Evolutionary conservation across 768 basidiomycete species (phyloP).

Genomic region (Suillus brevipes): DNA sequence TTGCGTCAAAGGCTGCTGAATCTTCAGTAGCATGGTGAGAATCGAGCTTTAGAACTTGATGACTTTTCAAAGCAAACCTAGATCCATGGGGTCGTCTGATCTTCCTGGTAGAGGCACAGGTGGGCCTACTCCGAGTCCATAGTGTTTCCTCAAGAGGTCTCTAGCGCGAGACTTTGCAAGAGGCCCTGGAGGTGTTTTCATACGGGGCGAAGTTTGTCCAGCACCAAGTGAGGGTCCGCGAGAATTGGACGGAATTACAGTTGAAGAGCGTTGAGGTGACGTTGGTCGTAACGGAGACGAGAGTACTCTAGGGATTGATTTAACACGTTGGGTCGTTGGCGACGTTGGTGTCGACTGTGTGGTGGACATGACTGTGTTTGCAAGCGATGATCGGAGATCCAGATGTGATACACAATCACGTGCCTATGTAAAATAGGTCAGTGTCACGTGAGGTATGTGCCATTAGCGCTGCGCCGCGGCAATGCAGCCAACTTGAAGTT

Average conservation of each 20-base stretch:
- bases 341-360: constrained; percentile 14
- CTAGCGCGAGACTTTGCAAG: constrained; percentile 59
- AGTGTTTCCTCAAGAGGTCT: constrained; percentile 82
- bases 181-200: constrained; percentile 31
- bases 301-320: constrained; percentile 34
- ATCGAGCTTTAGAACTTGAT: not conserved
- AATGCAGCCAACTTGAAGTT: no score
- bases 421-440: no score
- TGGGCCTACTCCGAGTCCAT: constrained; percentile 77
- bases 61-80: constrained; percentile 47
- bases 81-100: constrained; percentile 75
- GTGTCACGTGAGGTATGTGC: no score
- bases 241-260: constrained; percentile 15
- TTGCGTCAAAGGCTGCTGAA: constrained; percentile 79
- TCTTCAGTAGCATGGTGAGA: constrained; percentile 43
- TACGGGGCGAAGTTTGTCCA: constrained; percentile 21
- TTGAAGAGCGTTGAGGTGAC: constrained; percentile 32
- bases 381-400: no score
- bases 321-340: constrained; percentile 20
- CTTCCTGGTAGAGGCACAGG: constrained; percentile 61
- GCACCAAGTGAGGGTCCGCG: constrained; percentile 15
- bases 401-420: no score
- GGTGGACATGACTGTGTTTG: not conserved
- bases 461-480: no score
- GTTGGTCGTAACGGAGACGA: constrained; percentile 48